These are phyloP conservation scores for Turritis glabra DNA, from an alignment of 345 rosid genomes.

Conservation along the genomic window DNA sequence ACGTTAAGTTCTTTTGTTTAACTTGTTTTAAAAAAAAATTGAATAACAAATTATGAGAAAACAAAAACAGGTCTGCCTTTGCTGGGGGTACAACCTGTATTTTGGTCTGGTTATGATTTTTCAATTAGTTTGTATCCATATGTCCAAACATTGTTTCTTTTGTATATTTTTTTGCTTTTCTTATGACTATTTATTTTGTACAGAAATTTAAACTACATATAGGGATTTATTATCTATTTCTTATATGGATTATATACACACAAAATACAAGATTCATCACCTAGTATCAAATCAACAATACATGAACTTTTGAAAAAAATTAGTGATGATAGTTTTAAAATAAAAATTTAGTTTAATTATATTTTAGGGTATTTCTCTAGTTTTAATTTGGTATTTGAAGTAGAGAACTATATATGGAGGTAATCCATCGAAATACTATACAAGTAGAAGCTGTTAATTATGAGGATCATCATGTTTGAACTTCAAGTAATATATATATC, in stretches of 20 bases:
- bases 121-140: constrained; percentile 1
- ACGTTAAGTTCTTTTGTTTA: constrained; percentile 1
- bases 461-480: not conserved
- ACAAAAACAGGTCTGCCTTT: constrained; percentile 26
- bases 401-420: no score
- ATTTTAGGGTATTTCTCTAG: no score
- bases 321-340: no score
- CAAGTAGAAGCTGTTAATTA: not conserved
- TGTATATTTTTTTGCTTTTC: not conserved
- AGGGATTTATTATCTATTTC: not conserved
- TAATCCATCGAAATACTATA: no score
- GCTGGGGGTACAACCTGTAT: constrained; percentile 28
- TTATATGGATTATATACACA: not conserved
- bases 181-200: not conserved
- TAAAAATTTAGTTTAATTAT: no score
- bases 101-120: not conserved
- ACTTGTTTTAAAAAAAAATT: not conserved
- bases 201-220: not conserved
- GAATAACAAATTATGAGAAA: constrained; percentile 5
- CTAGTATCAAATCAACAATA: no score
- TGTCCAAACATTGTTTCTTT: constrained; percentile 5
- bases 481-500: not conserved
- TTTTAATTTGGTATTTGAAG: no score
- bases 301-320: no score
- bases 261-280: not conserved